Evolutionary conservation across 2,329 filamentous ascomycete genomes (phyloP).

Genomic region (Fusarium buharicum): DNA sequence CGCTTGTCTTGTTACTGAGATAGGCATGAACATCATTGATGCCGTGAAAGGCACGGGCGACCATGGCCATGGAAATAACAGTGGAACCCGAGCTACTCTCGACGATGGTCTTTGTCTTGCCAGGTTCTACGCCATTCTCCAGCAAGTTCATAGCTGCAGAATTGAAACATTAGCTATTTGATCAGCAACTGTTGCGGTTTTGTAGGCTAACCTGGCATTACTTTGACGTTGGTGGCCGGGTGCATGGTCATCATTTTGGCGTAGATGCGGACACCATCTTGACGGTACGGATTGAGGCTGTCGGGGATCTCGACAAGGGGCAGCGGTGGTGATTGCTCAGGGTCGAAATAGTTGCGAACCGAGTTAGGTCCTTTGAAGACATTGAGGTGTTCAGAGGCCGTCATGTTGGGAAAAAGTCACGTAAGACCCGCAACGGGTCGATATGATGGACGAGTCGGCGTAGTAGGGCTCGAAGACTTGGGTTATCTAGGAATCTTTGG

Average conservation of each 20-base stretch:
- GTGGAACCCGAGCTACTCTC: slow-evolving; percentile 72
- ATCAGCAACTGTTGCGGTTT: background rate
- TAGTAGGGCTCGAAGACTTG: background rate
- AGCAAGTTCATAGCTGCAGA: slow-evolving; percentile 58
- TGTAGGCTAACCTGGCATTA: slow-evolving; percentile 61
- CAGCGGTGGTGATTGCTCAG: slow-evolving; percentile 65
- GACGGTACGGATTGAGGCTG: slow-evolving; percentile 64
- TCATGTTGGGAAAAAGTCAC: slow-evolving; percentile 41
- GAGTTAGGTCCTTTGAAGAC: slow-evolving; percentile 66
- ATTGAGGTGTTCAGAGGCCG: slow-evolving; percentile 53
- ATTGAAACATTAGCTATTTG: slow-evolving; percentile 17
- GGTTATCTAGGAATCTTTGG: background rate
- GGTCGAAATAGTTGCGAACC: slow-evolving; percentile 67
- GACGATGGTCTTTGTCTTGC: slow-evolving; percentile 63
- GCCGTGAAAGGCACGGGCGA: slow-evolving; percentile 51
- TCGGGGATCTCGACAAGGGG: slow-evolving; percentile 69
- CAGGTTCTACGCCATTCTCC: slow-evolving; percentile 55
- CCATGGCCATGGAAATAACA: slow-evolving; percentile 64
- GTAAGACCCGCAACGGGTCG: slow-evolving; percentile 10
- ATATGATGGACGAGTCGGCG: slow-evolving; percentile 6
- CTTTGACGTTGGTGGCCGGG: slow-evolving; percentile 71
- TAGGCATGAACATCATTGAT: slow-evolving; percentile 56
- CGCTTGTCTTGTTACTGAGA: slow-evolving; percentile 60
- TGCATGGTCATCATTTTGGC: slow-evolving; percentile 73
- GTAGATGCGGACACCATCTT: slow-evolving; percentile 69